Evolutionary conservation across 2,329 filamentous ascomycete species (phyloP).

Genomic region (Acrocalymma vagum): DNA sequence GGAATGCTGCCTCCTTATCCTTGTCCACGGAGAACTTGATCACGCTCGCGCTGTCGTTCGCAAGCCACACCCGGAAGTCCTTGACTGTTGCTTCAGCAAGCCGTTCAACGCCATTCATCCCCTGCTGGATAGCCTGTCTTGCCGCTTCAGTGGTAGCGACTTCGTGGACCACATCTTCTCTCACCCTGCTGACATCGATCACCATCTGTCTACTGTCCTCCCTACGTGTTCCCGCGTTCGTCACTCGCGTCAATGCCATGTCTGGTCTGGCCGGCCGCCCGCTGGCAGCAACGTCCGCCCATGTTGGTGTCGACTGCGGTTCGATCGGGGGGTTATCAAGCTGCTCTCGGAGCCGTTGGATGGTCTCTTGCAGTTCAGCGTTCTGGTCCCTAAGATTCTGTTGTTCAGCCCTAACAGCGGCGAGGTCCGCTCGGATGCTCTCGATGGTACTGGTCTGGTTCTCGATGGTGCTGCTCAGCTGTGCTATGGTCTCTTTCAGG

Average conservation of each 20-base stretch:
- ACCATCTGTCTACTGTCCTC: conserved; percentile 8
- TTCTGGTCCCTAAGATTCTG: conserved; percentile 1
- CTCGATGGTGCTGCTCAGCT: too few relatives aligned
- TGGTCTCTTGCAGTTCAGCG: conserved; percentile 2
- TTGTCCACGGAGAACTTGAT: too few relatives aligned
- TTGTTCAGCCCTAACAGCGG: conserved; percentile 2
- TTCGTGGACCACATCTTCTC: conserved; percentile 6
- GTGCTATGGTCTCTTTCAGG: too few relatives aligned
- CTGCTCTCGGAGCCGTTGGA: conserved; percentile 4
- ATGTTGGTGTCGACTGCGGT: conserved; percentile 11
- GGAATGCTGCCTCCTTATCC: too few relatives aligned
- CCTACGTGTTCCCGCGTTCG: too few relatives aligned
- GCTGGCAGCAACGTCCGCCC: conserved; percentile 9
- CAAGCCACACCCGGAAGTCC: too few relatives aligned
- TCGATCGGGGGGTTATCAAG: conserved; percentile 9
- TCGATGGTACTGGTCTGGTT: conserved; percentile 1
- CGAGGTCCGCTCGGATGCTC: not conserved
- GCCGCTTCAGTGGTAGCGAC: conserved; percentile 11
- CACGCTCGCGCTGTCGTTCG: too few relatives aligned
- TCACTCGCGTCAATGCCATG: too few relatives aligned
- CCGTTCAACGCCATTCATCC: too few relatives aligned
- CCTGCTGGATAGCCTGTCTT: conserved; percentile 12
- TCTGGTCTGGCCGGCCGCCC: too few relatives aligned
- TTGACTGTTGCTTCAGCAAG: too few relatives aligned
- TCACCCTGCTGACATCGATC: conserved; percentile 5